Evolutionary conservation across 2,329 filamentous ascomycete genomes (phyloP).

Genomic region (Neoascochyta sp.): DNA sequence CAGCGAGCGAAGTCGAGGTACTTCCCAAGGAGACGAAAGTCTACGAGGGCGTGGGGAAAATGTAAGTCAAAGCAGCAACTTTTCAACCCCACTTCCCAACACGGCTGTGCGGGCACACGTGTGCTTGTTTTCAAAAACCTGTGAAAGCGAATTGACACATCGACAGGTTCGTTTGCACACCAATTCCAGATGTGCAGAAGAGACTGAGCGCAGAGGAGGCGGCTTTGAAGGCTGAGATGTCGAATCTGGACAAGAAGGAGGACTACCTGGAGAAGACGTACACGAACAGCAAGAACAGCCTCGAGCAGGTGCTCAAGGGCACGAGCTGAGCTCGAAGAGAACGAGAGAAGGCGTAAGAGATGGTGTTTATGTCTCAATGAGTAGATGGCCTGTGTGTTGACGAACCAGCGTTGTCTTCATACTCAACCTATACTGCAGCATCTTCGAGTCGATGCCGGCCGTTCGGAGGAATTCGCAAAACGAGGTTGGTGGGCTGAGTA

Average conservation of each 20-base stretch:
- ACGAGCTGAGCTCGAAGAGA: no score
- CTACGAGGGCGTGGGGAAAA: conserved; percentile 96
- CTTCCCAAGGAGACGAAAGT: conserved; percentile 73
- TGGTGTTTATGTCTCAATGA: no score
- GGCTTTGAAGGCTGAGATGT: conserved; percentile 72
- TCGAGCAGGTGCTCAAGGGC: conserved; percentile 76
- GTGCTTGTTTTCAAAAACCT: background rate
- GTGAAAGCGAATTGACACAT: conserved; percentile 1
- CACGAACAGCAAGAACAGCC: conserved; percentile 87
- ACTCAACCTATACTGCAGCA: no score
- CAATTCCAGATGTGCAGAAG: conserved; percentile 67
- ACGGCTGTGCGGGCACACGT: no score
- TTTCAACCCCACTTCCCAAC: conserved; percentile 7
- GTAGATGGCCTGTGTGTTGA: no score
- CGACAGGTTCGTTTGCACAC: conserved; percentile 81
- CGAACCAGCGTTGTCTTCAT: no score
- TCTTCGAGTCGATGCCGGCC: no score
- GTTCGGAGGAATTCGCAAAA: no score
- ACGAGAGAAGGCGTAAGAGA: no score
- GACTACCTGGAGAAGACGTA: conserved; percentile 92
- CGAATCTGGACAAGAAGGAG: conserved; percentile 80
- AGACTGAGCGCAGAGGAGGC: conserved; percentile 73
- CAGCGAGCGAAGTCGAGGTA: conserved; percentile 73
- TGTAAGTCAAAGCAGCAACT: conserved; percentile 53
- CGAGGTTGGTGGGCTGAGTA: no score